Base-by-base conservation (phyloP, 352 stramenopile species). In the Phytophthora litchii region DNA sequence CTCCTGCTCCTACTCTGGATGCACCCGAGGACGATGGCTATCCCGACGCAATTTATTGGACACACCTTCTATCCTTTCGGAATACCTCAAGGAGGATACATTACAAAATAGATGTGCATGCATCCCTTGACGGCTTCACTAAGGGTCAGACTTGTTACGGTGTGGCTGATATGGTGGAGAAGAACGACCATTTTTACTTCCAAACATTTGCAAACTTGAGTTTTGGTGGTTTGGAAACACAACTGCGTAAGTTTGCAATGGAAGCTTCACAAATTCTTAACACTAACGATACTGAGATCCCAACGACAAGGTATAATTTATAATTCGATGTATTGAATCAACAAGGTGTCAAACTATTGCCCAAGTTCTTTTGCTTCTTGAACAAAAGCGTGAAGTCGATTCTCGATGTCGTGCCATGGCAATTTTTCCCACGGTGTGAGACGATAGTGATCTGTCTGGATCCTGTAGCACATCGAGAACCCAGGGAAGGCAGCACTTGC, bases 1-100 rank as follows among this genome's bases (percentile, higher is more conserved):
- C 58, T 29, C 47, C 47, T 4, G n/a, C 46, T 29, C 64, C 58
- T 23, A 68, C 59, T 13, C 23, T 73, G 17, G 59, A 73, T 14
- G n/a, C 51, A 2, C 51, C 42, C 6, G 60, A 72, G 14, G 16
- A 21, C 8, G 71, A 76, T 52, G 46, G 65, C 23, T 64, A 68
- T 34, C 57, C 70, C 19, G 77, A 87, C 27, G 70, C 78, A 19
- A 60, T 70, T n/a, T 76, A 88, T 47, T 88, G 81, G 76, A 91
- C 84, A 4, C 81, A 91, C 37, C 34, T 93, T 42, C 47, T 85
- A 45, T 74, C 76, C 16, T 84, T 92, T 64, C 79, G 83, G 45
- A 77, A 70, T 23, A 80, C 66, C 20, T 76, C 71, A 1, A 69
- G 45, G 14, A 56, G 64, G 4, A 54, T 42, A 14, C 53, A 87